These are phyloP conservation scores for Chaetoceros muelleri DNA, from an alignment of 108 stramenopile genomes.

Conservation along the genomic window DNA sequence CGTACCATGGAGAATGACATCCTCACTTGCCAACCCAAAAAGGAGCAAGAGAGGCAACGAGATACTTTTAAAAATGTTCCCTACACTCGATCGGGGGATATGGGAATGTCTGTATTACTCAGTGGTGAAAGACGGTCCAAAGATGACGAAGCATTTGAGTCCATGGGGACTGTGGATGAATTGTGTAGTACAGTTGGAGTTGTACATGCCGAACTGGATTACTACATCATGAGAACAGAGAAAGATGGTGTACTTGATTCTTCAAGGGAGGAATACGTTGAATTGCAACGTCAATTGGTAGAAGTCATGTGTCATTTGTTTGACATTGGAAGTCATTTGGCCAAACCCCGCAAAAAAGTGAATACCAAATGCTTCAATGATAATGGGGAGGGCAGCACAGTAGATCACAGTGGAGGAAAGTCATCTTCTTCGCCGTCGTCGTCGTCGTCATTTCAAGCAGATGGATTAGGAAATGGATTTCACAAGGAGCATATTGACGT, in stretches of 20 bases:
- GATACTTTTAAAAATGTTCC: slow-evolving; percentile 75
- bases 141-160: slow-evolving; percentile 59
- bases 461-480: slow-evolving; percentile 57
- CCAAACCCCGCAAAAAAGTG: slow-evolving; percentile 27
- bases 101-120: slow-evolving; percentile 54
- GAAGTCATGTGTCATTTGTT: slow-evolving; percentile 77
- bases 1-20: not conserved
- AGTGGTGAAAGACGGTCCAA: slow-evolving; percentile 74
- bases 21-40: slow-evolving; percentile 1
- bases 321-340: slow-evolving; percentile 74
- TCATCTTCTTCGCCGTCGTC: too few relatives aligned
- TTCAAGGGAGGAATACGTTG: slow-evolving; percentile 18
- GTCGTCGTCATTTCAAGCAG: slow-evolving; percentile 10
- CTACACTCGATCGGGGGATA: slow-evolving; percentile 67
- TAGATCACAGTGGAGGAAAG: slow-evolving; percentile 2
- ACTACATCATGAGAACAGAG: not conserved
- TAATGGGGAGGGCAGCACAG: slow-evolving; percentile 10
- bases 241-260: not conserved
- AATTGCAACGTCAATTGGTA: slow-evolving; percentile 43
- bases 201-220: slow-evolving; percentile 45
- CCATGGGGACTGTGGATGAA: slow-evolving; percentile 82
- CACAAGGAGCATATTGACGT: slow-evolving; percentile 32
- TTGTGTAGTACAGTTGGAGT: slow-evolving; percentile 68
- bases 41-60: not conserved
- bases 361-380: not conserved